These are phyloP conservation scores for Vicia villosa DNA, from an alignment of 306 rosid genomes.

Conservation along the genomic window DNA sequence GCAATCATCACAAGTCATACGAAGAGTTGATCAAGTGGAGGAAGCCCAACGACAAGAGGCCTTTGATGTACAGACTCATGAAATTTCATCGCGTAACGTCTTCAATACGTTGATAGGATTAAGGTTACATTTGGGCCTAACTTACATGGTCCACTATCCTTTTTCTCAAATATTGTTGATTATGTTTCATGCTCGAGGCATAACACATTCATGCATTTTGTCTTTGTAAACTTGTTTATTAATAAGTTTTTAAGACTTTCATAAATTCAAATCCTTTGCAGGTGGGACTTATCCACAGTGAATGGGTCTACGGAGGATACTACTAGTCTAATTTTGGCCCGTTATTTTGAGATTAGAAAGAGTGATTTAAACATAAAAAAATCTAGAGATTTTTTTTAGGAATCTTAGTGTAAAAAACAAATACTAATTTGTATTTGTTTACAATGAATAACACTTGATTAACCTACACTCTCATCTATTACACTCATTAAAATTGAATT, in stretches of 20 bases:
- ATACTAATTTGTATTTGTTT: not conserved
- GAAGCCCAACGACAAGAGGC: not conserved
- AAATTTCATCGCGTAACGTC: not conserved
- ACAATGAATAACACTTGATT: not conserved
- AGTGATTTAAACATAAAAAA: not conserved
- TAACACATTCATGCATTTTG: not conserved
- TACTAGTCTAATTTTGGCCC: not conserved
- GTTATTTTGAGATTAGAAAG: not conserved
- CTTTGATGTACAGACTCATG: not conserved
- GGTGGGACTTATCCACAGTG: not conserved
- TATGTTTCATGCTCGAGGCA: not conserved
- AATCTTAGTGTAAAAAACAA: not conserved
- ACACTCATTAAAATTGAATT: not conserved
- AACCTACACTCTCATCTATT: not conserved
- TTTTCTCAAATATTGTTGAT: not conserved
- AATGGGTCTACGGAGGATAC: conserved; percentile 8
- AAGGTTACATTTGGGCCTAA: not conserved
- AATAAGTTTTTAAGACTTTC: not conserved
- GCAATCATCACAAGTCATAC: not conserved
- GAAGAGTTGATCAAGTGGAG: not conserved
- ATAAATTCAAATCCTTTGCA: not conserved
- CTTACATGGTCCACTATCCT: not conserved
- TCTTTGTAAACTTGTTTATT: conserved; percentile 2
- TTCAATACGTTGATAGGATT: not conserved
- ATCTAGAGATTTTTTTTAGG: not conserved